Base-by-base conservation (phyloP, 306 rosid genomes). In the Mucuna pruriens region DNA sequence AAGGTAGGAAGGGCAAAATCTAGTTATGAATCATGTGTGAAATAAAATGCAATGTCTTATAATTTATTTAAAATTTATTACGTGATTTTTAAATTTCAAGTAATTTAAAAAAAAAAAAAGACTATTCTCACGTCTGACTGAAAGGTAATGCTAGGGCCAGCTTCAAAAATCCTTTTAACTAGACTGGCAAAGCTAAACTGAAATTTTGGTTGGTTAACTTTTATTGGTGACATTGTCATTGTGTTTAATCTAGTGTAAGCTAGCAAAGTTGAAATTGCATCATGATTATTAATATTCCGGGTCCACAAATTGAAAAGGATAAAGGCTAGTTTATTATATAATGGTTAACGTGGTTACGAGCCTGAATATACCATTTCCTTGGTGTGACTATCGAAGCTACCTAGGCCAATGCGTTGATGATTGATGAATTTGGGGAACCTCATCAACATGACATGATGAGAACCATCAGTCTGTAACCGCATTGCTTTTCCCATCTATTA, bases 151-250 rank as follows among this genome's bases (percentile, higher is more conserved):
- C 55, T 2, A 68, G 3, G 55, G 44, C 64, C 74, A 55, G 42
- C 81, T 38, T 33, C 40, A 26, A 10, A 31, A 63, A 63, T 63
- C 58, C 25, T 29, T 40, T 19, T 76, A 16, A 34, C 48, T 31
- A 19, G 38, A 78, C 10, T 76, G 16, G 49, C 19, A 31, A n/a
- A 12, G n/a, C 74, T 38, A 15, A 77, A 77, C 64, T 51, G 51
- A 48, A 45, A 45, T 29, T 26, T 40, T 23, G 36, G 69, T 40
- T 77, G 38, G 23, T 77, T 77, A 48, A 65, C 48, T 63, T 65
- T 26, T 52, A 29, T 9, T 61, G 46, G 25, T 26, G 46, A 76
- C 58, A 51, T 15, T n/a, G n/a, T n/a, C n/a, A n/a, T n/a, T 22
- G 39, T 23, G 25, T 76, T 60, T 74, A 22, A 74, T 58, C 58